Conservation (phyloP, 805 yeast species). For the Yamadazyma laniorum region DNA sequence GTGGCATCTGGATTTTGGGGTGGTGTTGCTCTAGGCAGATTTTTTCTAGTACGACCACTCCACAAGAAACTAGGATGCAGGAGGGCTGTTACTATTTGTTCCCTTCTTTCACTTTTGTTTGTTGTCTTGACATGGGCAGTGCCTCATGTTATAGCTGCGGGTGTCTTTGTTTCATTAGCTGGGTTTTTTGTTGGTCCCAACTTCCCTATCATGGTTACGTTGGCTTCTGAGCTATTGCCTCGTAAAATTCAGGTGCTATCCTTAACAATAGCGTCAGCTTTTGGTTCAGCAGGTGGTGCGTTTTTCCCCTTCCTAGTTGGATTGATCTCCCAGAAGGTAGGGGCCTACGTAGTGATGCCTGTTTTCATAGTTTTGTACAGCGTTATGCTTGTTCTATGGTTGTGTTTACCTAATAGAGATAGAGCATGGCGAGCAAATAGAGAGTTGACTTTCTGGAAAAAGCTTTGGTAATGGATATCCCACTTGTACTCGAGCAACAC, state of each 20-base stretch:
- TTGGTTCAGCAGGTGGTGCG: constrained; percentile 58
- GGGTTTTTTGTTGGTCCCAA: constrained; percentile 69
- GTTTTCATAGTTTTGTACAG: constrained; percentile 37
- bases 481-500: too few relatives aligned
- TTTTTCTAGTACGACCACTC: constrained; percentile 43
- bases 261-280: constrained; percentile 50
- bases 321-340: constrained; percentile 43
- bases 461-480: constrained; percentile 15
- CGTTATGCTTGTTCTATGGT: constrained; percentile 25
- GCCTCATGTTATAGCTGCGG: constrained; percentile 45
- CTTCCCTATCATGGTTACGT: constrained; percentile 51
- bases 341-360: constrained; percentile 52
- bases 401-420: constrained; percentile 16
- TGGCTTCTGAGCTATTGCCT: constrained; percentile 44
- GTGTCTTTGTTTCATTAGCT: constrained; percentile 45
- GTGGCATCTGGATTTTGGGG: constrained; percentile 72
- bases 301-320: constrained; percentile 55
- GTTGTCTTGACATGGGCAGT: constrained; percentile 49
- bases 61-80: constrained; percentile 43
- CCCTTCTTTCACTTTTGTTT: constrained; percentile 33
- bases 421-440: constrained; percentile 1
- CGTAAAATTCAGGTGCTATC: constrained; percentile 50
- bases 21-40: constrained; percentile 65
- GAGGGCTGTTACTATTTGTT: constrained; percentile 39
- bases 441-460: constrained; percentile 15